phyloP scores from a whole-genome alignment of 352 stramenopile species.

The Globisporangium nodosum region DNA sequence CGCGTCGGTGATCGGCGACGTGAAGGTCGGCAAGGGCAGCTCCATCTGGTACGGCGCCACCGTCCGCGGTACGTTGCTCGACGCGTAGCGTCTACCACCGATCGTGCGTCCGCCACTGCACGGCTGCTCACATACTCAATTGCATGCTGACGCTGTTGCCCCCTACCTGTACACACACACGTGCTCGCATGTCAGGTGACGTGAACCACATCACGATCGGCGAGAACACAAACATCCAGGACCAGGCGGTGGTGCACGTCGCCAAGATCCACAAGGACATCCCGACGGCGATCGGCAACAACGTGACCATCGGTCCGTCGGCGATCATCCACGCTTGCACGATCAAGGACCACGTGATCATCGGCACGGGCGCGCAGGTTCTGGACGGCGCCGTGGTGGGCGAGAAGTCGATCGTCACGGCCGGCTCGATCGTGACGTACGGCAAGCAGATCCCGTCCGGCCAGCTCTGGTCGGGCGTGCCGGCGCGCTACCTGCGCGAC shows the following conservation, averaged over 20 bases:
- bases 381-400: slow-evolving; percentile 87
- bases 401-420: slow-evolving; percentile 86
- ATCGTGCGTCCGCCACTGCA: no score
- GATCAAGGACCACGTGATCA: slow-evolving; percentile 90
- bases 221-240: slow-evolving; percentile 90
- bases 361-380: slow-evolving; percentile 89
- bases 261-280: slow-evolving; percentile 91
- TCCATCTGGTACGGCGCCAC: slow-evolving; percentile 93
- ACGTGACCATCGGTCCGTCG: slow-evolving; percentile 85
- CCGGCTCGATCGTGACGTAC: slow-evolving; percentile 85
- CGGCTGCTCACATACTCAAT: not conserved
- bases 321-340: slow-evolving; percentile 90
- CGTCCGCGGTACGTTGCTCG: slow-evolving; percentile 50
- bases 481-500: slow-evolving; percentile 78
- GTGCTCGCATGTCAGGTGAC: slow-evolving; percentile 36
- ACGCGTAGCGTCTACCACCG: not conserved
- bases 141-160: not conserved
- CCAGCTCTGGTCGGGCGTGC: slow-evolving; percentile 86
- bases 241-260: slow-evolving; percentile 91
- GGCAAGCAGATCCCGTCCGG: slow-evolving; percentile 86
- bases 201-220: slow-evolving; percentile 93
- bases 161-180: no score
- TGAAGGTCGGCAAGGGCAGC: slow-evolving; percentile 87
- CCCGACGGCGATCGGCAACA: slow-evolving; percentile 87
- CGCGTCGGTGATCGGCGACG: slow-evolving; percentile 90